These are phyloP conservation scores for Saccharomycopsis guyanensis DNA, from an alignment of 805 yeast species.

Conservation along the genomic window DNA sequence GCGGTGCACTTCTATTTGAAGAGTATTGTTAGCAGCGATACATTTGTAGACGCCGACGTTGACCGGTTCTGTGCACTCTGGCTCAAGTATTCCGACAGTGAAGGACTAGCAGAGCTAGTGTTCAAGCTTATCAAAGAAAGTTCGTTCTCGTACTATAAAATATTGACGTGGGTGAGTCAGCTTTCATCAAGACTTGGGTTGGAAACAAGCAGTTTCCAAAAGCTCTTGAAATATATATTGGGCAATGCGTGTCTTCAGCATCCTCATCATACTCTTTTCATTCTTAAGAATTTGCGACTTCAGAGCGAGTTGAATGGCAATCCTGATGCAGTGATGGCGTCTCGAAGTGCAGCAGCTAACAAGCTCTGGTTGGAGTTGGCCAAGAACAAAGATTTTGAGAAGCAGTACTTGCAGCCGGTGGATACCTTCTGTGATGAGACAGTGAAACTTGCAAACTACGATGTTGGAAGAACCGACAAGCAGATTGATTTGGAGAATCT, in stretches of 20 bases:
- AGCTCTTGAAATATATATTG: conserved; percentile 40
- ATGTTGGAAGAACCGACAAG: conserved; percentile 24
- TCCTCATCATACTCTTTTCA: conserved; percentile 69
- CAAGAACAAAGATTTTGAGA: conserved; percentile 17
- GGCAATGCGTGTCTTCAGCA: conserved; percentile 42
- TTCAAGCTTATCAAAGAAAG: conserved; percentile 27
- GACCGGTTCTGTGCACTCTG: conserved; percentile 80
- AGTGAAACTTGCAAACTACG: conserved; percentile 43
- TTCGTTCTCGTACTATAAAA: conserved; percentile 48
- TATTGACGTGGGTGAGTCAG: conserved; percentile 79
- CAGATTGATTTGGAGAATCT: conserved; percentile 26
- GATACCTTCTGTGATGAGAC: conserved; percentile 44
- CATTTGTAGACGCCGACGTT: conserved; percentile 45
- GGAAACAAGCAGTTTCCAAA: conserved; percentile 48
- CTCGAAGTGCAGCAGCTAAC: conserved; percentile 47
- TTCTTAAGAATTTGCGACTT: conserved; percentile 48
- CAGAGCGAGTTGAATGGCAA: conserved; percentile 30
- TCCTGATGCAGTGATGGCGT: conserved; percentile 33
- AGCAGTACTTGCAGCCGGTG: conserved; percentile 35
- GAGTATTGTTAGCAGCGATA: conserved; percentile 39
- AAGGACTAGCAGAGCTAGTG: conserved; percentile 37
- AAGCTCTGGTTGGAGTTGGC: conserved; percentile 33
- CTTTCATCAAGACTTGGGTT: conserved; percentile 59
- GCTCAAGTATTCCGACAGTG: conserved; percentile 52
- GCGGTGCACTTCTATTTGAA: conserved; percentile 55